phyloP scores from a whole-genome alignment of 805 yeast species.

The Candida alai region DNA sequence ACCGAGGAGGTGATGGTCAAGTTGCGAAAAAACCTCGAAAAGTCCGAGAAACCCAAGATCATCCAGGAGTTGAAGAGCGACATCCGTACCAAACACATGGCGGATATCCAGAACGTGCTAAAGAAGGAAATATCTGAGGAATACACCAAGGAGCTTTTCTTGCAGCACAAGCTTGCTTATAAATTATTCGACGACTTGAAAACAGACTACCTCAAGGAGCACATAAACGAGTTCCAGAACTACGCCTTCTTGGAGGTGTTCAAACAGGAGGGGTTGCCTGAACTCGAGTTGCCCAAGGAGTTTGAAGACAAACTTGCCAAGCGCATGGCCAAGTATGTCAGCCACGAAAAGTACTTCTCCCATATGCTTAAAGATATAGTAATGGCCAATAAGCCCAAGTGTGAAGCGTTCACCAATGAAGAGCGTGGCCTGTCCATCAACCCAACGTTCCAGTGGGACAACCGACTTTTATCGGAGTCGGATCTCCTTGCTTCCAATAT shows the following conservation, averaged over 20 bases:
- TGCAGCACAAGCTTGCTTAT: constrained; percentile 4
- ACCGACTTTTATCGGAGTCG: constrained; percentile 7
- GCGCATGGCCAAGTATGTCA: constrained; percentile 2
- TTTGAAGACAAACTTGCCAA: constrained; percentile 1
- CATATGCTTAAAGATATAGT: constrained; percentile 10
- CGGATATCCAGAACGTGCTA: constrained; percentile 6
- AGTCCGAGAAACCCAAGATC: constrained; percentile 6
- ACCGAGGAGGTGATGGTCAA: constrained; percentile 6
- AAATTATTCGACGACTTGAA: constrained; percentile 6
- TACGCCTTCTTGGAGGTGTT: constrained; percentile 1
- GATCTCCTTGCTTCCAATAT: constrained; percentile 11
- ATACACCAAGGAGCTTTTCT: constrained; percentile 6
- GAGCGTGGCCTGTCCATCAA: constrained; percentile 14
- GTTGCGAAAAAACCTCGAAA: constrained; percentile 4
- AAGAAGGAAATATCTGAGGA: constrained; percentile 7
- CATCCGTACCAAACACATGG: constrained; percentile 3
- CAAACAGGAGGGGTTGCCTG: constrained; percentile 1
- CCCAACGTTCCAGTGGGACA: constrained; percentile 11
- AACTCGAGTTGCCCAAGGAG: neutral
- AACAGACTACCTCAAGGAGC: constrained; percentile 4
- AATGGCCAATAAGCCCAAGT: constrained; percentile 9
- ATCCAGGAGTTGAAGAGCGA: constrained; percentile 7
- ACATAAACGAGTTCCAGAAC: neutral
- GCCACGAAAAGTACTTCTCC: constrained; percentile 9
- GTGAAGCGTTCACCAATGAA: constrained; percentile 10